phyloP scores from a whole-genome alignment of 2,329 filamentous ascomycete genomes.

The Xylaria sp. region DNA sequence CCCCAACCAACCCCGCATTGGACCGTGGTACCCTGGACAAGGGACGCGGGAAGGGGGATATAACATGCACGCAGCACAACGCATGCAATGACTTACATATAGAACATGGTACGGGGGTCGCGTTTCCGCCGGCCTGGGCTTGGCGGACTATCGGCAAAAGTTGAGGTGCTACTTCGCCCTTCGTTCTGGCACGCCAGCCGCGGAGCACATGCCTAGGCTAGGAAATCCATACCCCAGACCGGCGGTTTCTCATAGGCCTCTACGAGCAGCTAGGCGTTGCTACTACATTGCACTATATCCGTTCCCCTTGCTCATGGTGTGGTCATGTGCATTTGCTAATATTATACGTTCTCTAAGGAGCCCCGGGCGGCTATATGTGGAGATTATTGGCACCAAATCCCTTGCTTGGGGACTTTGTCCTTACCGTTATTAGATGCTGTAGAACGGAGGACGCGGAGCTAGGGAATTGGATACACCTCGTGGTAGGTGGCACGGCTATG shows the following conservation, averaged over 20 bases:
- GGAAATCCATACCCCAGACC: background rate
- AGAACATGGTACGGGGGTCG: slow-evolving; percentile 1
- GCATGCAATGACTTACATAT: slow-evolving; percentile 3
- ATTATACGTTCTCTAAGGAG: background rate
- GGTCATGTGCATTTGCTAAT: slow-evolving; percentile 1
- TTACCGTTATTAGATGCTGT: slow-evolving; percentile 15
- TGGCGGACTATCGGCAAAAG: slow-evolving; percentile 22
- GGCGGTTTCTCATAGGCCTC: background rate
- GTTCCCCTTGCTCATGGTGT: background rate
- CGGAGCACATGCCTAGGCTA: slow-evolving; percentile 6
- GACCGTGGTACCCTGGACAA: background rate
- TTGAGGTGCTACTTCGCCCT: background rate
- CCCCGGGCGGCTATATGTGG: slow-evolving; percentile 11
- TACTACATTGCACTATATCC: background rate
- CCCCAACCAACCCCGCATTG: slow-evolving; percentile 18
- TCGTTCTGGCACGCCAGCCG: background rate
- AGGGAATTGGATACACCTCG: background rate
- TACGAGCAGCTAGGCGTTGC: slow-evolving; percentile 4
- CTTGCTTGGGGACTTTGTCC: background rate
- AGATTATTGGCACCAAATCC: slow-evolving; percentile 4
- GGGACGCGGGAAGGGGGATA: background rate
- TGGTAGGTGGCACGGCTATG: slow-evolving; percentile 4
- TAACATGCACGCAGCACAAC: slow-evolving; percentile 4
- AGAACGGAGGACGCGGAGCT: slow-evolving; percentile 11
- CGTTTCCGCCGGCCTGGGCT: slow-evolving; percentile 16